Evolutionary conservation across 306 rosid species (phyloP).

Genomic region (Fagus crenata): DNA sequence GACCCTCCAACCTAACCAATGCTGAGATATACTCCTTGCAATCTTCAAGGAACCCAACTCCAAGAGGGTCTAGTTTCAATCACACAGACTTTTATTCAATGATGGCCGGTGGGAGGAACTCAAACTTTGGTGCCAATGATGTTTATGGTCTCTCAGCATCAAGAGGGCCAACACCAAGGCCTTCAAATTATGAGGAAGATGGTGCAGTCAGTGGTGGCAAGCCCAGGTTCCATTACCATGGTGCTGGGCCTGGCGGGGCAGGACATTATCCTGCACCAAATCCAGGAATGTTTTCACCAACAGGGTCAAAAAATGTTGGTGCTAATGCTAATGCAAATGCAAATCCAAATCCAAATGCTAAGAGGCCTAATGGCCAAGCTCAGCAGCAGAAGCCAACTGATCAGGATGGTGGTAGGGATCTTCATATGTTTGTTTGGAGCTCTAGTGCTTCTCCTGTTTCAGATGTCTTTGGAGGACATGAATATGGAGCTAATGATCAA

Average conservation of each 20-base stretch:
- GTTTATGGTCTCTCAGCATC: constrained; percentile 69
- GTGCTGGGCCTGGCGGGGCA: constrained; percentile 30
- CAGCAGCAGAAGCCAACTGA: constrained; percentile 40
- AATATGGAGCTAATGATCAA: constrained; percentile 59
- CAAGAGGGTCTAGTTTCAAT: constrained; percentile 82
- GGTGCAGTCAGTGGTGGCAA: constrained; percentile 31
- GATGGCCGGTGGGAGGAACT: constrained; percentile 75
- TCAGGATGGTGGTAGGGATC: constrained; percentile 55
- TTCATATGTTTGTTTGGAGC: constrained; percentile 93
- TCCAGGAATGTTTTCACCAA: constrained; percentile 81
- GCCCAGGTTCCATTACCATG: constrained; percentile 47
- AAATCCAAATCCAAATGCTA: constrained; percentile 38
- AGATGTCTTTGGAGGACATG: constrained; percentile 73
- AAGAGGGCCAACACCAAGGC: constrained; percentile 77
- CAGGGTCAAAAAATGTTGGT: constrained; percentile 42
- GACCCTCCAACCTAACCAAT: constrained; percentile 78
- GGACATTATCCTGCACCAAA: constrained; percentile 78
- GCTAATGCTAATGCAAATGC: constrained; percentile 33
- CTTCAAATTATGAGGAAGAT: constrained; percentile 71
- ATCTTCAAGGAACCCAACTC: constrained; percentile 73
- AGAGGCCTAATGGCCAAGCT: constrained; percentile 57
- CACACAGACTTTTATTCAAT: constrained; percentile 79
- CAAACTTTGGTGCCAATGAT: constrained; percentile 65
- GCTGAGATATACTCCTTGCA: constrained; percentile 88
- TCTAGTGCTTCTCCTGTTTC: constrained; percentile 82